Base-by-base conservation (phyloP, 805 yeast species). In the Yamadazyma kitorensis region DNA sequence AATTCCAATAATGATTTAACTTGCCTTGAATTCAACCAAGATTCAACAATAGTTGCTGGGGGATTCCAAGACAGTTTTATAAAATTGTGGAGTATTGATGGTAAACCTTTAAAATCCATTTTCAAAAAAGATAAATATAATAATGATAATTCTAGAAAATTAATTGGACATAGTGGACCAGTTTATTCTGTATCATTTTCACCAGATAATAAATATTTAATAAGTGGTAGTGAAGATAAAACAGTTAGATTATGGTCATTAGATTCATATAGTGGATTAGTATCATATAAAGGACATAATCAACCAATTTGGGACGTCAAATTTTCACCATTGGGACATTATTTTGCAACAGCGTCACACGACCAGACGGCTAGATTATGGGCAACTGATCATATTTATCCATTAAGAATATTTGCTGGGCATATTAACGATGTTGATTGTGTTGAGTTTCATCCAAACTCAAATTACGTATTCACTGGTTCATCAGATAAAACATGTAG, bases 271-370 rank as follows among this genome's bases (percentile, higher is more conserved):
- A 78, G 94, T 1, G 81, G 94, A 2, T 69, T 93, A 31, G 98
- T 93, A 1, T 76, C 88, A n/a, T 93, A 93, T 63, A 87, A 86
- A 57, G 97, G 98, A 6, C 99, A 93, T 55, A 86, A 81, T 51
- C 94, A 86, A 47, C 98, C 98, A 1, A 84, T 93, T 17, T 93
- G 98, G 98, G 98, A 93, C 55, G 97, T 93, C 6, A 76, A 83
- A 49, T 93, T 87, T 53, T 81, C 95, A 2, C 98, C 98, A 2
- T 66, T 85, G 49, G 98, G 98, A 4, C 98, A 93, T 62, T 93
- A 93, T 63, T 93, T 93, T 60, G 96, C 94, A n/a, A 89, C 97
- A 0, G 96, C 94, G 0, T 86, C 96, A 2, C 96, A 89, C 54
- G 99, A 93, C 55, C 97, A 89, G 57, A 93, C 98, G 0, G 98